Percentiles rank a stretch among this genome's conserved stretches.
These are phyloP conservation scores for Colletotrichum gloeosporioides DNA, from an alignment of 2,329 filamentous ascomycete species.

Conservation along the genomic window DNA sequence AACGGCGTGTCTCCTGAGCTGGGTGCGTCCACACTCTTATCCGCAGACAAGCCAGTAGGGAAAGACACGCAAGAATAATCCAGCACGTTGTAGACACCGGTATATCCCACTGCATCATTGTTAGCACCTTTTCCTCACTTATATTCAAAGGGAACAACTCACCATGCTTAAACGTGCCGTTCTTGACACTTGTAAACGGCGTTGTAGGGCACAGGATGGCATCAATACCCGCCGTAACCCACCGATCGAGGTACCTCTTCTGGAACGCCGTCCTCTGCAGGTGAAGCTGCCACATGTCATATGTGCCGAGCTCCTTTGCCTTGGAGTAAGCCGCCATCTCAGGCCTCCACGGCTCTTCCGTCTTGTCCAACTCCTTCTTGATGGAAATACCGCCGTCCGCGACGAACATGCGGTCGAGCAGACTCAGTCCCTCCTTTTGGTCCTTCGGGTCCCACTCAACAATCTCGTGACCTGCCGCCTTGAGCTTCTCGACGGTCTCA, in stretches of 20 bases:
- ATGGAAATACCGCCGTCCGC: conserved; percentile 52
- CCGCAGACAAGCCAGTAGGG: conserved; percentile 45
- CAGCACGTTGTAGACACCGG: conserved; percentile 54
- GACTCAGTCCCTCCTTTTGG: conserved; percentile 39
- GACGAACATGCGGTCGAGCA: conserved; percentile 52
- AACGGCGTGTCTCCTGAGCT: conserved; percentile 36
- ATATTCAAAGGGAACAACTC: conserved; percentile 13
- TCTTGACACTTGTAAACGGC: conserved; percentile 47
- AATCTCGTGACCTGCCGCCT: conserved; percentile 53
- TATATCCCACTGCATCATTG: conserved; percentile 47
- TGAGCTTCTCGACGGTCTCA: conserved; percentile 45
- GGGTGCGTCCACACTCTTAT: conserved; percentile 41
- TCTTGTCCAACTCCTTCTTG: conserved; percentile 39
- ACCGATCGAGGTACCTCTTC: conserved; percentile 51
- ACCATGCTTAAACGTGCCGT: conserved; percentile 50
- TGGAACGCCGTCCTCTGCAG: conserved; percentile 49
- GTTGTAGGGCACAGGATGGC: conserved; percentile 65
- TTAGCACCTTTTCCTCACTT: not conserved
- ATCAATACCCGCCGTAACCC: conserved; percentile 58
- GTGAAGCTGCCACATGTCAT: conserved; percentile 55
- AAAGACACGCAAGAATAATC: conserved; percentile 55
- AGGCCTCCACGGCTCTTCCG: conserved; percentile 47
- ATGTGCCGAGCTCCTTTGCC: conserved; percentile 43
- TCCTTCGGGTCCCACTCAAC: conserved; percentile 55
- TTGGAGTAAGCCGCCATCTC: conserved; percentile 39